A percentile compares a stretch with the other conserved stretches of the same genome.
These are phyloP conservation scores for Ascochyta koolunga DNA, from an alignment of 2,329 filamentous ascomycete species.

Conservation along the genomic window DNA sequence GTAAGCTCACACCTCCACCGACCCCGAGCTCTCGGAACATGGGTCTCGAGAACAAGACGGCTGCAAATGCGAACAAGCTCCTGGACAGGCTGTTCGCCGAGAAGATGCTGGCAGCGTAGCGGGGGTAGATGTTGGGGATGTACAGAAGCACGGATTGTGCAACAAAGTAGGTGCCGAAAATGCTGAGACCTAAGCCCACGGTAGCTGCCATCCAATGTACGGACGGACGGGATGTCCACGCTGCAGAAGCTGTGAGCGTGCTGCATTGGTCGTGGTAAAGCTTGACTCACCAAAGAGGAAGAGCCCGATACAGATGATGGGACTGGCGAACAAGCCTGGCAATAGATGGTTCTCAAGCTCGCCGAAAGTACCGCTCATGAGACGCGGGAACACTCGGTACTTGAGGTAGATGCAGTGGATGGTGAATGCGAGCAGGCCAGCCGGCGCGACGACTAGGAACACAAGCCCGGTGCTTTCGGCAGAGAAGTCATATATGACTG, in stretches of 20 bases:
- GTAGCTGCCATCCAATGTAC: slow-evolving; percentile 64
- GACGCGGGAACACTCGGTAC: slow-evolving; percentile 70
- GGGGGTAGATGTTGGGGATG: slow-evolving; percentile 67
- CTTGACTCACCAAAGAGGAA: slow-evolving; percentile 63
- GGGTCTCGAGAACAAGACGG: slow-evolving; percentile 64
- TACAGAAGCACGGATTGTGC: slow-evolving; percentile 64
- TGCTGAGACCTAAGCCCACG: slow-evolving; percentile 57
- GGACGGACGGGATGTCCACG: slow-evolving; percentile 67
- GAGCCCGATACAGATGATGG: slow-evolving; percentile 66
- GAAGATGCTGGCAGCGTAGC: slow-evolving; percentile 55
- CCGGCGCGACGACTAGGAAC: slow-evolving; percentile 80
- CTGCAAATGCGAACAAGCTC: slow-evolving; percentile 62
- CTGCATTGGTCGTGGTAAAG: background rate
- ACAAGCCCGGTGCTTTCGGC: slow-evolving; percentile 76
- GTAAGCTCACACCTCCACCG: slow-evolving; percentile 61
- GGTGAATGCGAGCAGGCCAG: slow-evolving; percentile 68
- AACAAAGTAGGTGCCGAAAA: slow-evolving; percentile 47
- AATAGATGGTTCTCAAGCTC: slow-evolving; percentile 74
- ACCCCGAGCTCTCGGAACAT: slow-evolving; percentile 65
- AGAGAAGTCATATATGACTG: slow-evolving; percentile 76
- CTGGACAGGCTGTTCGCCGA: slow-evolving; percentile 67
- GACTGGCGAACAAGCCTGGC: slow-evolving; percentile 63
- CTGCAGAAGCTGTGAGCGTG: slow-evolving; percentile 10
- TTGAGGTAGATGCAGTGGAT: slow-evolving; percentile 75
- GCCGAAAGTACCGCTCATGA: slow-evolving; percentile 69